phyloP scores from a whole-genome alignment of 805 yeast genomes.

The Maudiozyma saulgeensis region DNA sequence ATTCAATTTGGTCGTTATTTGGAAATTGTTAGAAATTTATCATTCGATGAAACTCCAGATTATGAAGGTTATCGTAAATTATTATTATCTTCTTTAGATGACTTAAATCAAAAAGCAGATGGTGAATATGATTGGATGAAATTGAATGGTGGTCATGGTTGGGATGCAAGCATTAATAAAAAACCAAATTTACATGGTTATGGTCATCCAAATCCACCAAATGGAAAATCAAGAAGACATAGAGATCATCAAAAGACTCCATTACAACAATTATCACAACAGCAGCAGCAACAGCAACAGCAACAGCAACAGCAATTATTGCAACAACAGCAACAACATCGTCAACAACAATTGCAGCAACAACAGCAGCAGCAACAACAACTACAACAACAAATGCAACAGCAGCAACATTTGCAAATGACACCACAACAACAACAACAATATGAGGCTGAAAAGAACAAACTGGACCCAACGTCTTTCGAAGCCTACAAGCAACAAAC shows the following conservation, averaged over 20 bases:
- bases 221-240: conserved; percentile 32
- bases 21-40: conserved; percentile 77
- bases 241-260: conserved; percentile 12
- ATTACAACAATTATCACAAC: conserved; percentile 12
- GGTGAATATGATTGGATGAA: conserved; percentile 98
- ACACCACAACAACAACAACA: conserved; percentile 8
- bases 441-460: conserved; percentile 22
- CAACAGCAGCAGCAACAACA: conserved; percentile 22
- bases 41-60: conserved; percentile 91
- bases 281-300: conserved; percentile 7
- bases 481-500: conserved; percentile 32
- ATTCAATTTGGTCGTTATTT: conserved; percentile 88
- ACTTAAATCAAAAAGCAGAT: conserved; percentile 63
- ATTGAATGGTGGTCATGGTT: conserved; percentile 87
- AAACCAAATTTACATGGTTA: conserved; percentile 93
- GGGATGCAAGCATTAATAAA: conserved; percentile 84
- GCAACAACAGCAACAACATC: conserved; percentile 17
- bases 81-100: conserved; percentile 67
- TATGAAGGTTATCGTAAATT: conserved; percentile 77
- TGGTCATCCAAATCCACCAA: conserved; percentile 87
- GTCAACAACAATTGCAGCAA: conserved; percentile 18
- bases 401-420: conserved; percentile 13
- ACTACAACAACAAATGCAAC: conserved; percentile 25
- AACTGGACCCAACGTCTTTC: conserved; percentile 35
- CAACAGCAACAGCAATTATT: conserved; percentile 8